phyloP scores from a whole-genome alignment of 306 rosid species.

The Styphnolobium japonicum region DNA sequence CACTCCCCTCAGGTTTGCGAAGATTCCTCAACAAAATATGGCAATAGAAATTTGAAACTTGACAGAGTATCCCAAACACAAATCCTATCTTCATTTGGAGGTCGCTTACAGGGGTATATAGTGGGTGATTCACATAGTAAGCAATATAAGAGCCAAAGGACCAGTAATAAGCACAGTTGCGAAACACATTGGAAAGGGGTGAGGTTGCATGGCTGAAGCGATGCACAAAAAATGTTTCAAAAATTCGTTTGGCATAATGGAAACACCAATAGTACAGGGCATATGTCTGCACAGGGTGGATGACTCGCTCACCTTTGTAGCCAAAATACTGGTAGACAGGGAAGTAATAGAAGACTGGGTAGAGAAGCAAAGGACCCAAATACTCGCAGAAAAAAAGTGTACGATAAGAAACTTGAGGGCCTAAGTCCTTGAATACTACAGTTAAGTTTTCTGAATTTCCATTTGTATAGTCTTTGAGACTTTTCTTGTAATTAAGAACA shows the following conservation, averaged over 20 bases:
- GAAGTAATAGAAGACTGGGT: constrained; percentile 84
- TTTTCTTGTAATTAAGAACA: constrained; percentile 72
- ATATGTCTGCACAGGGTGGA: constrained; percentile 83
- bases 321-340: constrained; percentile 74
- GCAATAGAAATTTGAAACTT: constrained; percentile 73
- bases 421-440: constrained; percentile 84
- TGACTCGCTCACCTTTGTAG: constrained; percentile 70
- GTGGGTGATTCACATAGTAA: constrained; percentile 86
- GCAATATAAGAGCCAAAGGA: constrained; percentile 78
- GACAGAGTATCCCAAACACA: constrained; percentile 72
- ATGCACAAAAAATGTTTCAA: constrained; percentile 92
- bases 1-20: constrained; percentile 76
- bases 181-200: constrained; percentile 86
- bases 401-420: constrained; percentile 85
- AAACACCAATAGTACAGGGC: constrained; percentile 95
- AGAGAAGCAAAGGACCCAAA: constrained; percentile 89
- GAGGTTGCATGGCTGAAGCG: constrained; percentile 99
- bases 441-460: constrained; percentile 64
- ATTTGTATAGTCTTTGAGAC: constrained; percentile 61
- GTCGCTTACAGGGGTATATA: constrained; percentile 77
- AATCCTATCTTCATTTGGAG: constrained; percentile 95
- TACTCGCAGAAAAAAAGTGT: constrained; percentile 90
- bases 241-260: constrained; percentile 88
- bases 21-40: constrained; percentile 81
- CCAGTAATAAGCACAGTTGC: constrained; percentile 99